Evolutionary conservation across 1,284 basidiomycete genomes (phyloP), one percentile per base, ranked within the genome.

Genomic region (Apiotrichum mycotoxinovorans): DNA sequence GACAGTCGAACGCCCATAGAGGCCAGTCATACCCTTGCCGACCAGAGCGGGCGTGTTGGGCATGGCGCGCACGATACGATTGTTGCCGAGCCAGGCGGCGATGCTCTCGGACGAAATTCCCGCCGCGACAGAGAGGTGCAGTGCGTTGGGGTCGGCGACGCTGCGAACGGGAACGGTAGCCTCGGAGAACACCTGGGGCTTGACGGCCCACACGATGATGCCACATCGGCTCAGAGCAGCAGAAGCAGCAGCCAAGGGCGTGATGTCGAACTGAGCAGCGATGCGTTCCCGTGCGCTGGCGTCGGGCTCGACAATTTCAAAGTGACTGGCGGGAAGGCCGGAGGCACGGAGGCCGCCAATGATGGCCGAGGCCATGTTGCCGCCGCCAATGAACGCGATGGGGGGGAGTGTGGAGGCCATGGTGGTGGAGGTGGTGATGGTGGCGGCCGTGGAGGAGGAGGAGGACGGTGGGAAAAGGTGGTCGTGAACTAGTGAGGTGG

Each of bases 301-400:
- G 43, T 44, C 43, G 7, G 43, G 43, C 26, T 44, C 43, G 43
- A 44, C 43, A n/a, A 44, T 44, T 25, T 44, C 43, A 27, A 44
- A 44, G 43, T 44, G 43, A 10, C 25, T 27, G 11, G 43, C 11
- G 25, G 43, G 43, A 14, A 44, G 18, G 43, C 43, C 43, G 25
- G 22, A 14, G n/a, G 18, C 20, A 25, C 43, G 43, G 12, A 44
- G 43, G 12, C 43, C 43, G 43, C 43, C 43, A 25, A 44, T 44
- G 26, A 44, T 44, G 4, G 43, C 43, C n/a, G n/a, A 22, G 5
- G 43, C 43, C 43, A 44, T 44, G 43, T 44, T 44, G 43, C 43
- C 43, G 43, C 43, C 43, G 43, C 43, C 43, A 15, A 44, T 44
- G 15, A 44, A 44, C 12, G 43, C 43, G 12, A 44, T 25, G 43